These are phyloP conservation scores for Pseudogymnoascus sp. DNA, from an alignment of 2,329 filamentous ascomycete genomes.

Conservation along the genomic window DNA sequence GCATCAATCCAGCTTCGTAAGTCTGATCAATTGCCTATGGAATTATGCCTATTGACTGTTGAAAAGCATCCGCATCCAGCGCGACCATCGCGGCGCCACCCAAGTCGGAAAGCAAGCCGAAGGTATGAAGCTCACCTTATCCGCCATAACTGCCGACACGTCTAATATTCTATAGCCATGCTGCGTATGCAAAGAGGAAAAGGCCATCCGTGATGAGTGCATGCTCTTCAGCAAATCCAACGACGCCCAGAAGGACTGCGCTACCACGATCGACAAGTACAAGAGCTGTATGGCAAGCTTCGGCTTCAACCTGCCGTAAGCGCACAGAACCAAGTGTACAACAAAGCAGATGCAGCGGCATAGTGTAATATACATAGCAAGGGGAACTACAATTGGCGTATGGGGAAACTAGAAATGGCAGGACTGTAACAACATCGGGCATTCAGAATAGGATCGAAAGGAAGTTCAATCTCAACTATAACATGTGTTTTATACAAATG, in stretches of 20 bases:
- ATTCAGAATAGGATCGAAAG: constrained; percentile 10
- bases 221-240: constrained; percentile 91
- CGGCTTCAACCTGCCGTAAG: constrained; percentile 63
- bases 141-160: not conserved
- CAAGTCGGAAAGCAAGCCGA: constrained; percentile 22
- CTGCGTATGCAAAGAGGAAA: constrained; percentile 96
- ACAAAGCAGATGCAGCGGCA: not conserved
- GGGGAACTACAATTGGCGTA: constrained; percentile 11
- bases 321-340: not conserved
- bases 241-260: constrained; percentile 79
- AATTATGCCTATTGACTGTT: not conserved
- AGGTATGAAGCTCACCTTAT: constrained; percentile 18
- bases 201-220: constrained; percentile 88
- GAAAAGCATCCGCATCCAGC: constrained; percentile 23
- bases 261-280: constrained; percentile 76
- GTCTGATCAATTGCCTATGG: constrained; percentile 8
- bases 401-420: constrained; percentile 14
- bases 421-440: constrained; percentile 23
- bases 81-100: constrained; percentile 23
- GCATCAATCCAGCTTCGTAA: constrained; percentile 24
- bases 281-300: constrained; percentile 87
- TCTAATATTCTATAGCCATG: constrained; percentile 60
- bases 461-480: constrained; percentile 9
- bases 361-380: constrained; percentile 10
- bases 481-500: constrained; percentile 7